Percentiles rank a stretch among this genome's conserved stretches.
Evolutionary conservation across 768 basidiomycete species (phyloP).

Genomic region (Fistulinella prunicolor): DNA sequence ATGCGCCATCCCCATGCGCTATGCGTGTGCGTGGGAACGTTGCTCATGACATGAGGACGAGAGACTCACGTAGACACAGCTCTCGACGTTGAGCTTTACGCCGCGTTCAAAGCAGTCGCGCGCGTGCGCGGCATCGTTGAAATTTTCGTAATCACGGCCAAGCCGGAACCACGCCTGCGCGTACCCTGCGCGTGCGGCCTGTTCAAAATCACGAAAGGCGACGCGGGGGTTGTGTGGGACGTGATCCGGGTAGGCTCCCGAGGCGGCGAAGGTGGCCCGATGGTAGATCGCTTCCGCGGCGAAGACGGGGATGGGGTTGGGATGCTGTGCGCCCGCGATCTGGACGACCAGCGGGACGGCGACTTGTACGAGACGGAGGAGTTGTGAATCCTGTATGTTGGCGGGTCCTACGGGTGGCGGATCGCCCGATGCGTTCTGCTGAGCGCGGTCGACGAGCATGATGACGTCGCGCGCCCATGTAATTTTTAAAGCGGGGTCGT

Average conservation of each 20-base stretch:
- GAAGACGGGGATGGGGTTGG: slow-evolving; percentile 38
- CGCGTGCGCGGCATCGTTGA: slow-evolving; percentile 70
- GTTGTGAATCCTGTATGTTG: slow-evolving; percentile 54
- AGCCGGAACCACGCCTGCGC: slow-evolving; percentile 87
- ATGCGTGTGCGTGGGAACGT: background rate
- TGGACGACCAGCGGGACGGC: slow-evolving; percentile 67
- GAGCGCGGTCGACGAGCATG: slow-evolving; percentile 63
- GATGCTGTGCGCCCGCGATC: slow-evolving; percentile 40
- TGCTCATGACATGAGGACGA: background rate
- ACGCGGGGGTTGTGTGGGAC: slow-evolving; percentile 64
- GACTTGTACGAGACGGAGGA: slow-evolving; percentile 56
- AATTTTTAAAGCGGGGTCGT: slow-evolving; percentile 60
- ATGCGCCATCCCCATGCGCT: slow-evolving; percentile 94
- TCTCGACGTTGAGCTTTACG: slow-evolving; percentile 66
- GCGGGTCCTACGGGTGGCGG: slow-evolving; percentile 48
- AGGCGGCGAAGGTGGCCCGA: slow-evolving; percentile 68
- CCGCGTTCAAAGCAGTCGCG: slow-evolving; percentile 88
- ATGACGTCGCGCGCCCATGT: slow-evolving; percentile 84
- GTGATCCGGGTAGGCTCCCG: slow-evolving; percentile 67
- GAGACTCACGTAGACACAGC: slow-evolving; percentile 71
- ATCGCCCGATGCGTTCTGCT: slow-evolving; percentile 39
- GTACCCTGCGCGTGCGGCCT: slow-evolving; percentile 74
- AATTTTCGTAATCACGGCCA: slow-evolving; percentile 89
- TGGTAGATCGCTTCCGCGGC: slow-evolving; percentile 74
- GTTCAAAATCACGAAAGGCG: slow-evolving; percentile 90